These are phyloP conservation scores for Stylonectria norvegica DNA, from an alignment of 2,329 filamentous ascomycete genomes.

Conservation along the genomic window DNA sequence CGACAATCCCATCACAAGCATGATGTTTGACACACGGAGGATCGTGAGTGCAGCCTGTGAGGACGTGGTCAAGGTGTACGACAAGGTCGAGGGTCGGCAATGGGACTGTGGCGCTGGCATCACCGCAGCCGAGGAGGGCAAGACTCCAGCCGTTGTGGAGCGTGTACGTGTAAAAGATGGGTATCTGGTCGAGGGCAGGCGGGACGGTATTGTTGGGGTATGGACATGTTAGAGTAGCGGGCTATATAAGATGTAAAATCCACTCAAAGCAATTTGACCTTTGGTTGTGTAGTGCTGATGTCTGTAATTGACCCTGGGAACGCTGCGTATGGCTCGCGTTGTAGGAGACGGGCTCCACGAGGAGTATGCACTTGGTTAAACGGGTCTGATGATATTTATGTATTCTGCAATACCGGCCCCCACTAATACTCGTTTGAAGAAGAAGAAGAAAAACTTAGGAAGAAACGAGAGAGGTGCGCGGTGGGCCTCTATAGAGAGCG, in stretches of 20 bases:
- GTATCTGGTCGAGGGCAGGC: slow-evolving; percentile 86
- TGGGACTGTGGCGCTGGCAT: slow-evolving; percentile 94
- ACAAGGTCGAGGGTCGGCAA: slow-evolving; percentile 91
- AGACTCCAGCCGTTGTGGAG: slow-evolving; percentile 69
- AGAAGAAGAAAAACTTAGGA: too few relatives aligned
- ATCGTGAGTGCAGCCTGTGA: slow-evolving; percentile 91
- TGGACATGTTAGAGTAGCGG: slow-evolving; percentile 72
- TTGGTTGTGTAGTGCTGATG: too few relatives aligned
- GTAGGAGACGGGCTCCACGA: too few relatives aligned
- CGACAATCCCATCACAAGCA: slow-evolving; percentile 84
- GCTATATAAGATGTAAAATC: slow-evolving; percentile 27
- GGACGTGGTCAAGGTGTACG: slow-evolving; percentile 94
- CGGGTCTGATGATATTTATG: too few relatives aligned
- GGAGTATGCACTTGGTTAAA: too few relatives aligned
- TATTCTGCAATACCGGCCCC: too few relatives aligned
- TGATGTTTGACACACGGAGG: slow-evolving; percentile 92
- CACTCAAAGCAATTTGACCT: slow-evolving; percentile 18
- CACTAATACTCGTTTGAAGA: too few relatives aligned
- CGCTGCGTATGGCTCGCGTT: too few relatives aligned
- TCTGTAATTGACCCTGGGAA: too few relatives aligned
- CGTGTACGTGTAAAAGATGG: slow-evolving; percentile 88
- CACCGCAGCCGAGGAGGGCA: slow-evolving; percentile 62
- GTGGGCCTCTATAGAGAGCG: too few relatives aligned
- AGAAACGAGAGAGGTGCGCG: too few relatives aligned
- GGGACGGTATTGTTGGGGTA: slow-evolving; percentile 82